Percentiles rank a stretch among this genome's conserved stretches.
phyloP scores from a whole-genome alignment of 2,329 filamentous ascomycete species.

The Pestalotiopsis sp. region DNA sequence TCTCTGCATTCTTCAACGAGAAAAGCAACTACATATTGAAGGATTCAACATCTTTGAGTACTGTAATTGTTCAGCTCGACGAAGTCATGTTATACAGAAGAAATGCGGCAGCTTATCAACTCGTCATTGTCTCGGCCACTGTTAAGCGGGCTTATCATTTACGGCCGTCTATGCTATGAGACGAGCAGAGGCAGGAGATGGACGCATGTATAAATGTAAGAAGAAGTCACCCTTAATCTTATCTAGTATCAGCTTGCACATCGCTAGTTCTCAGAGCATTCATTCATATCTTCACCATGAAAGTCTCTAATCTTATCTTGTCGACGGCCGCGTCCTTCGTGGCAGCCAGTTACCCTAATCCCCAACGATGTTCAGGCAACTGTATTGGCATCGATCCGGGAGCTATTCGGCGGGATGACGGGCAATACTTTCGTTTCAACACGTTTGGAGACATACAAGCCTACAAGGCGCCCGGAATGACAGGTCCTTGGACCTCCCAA shows the following conservation, averaged over 20 bases:
- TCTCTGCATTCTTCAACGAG: neutral
- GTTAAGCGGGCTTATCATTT: neutral
- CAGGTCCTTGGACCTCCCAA: constrained; percentile 43
- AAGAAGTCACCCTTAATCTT: neutral
- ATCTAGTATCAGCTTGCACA: neutral
- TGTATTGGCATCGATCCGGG: constrained; percentile 43
- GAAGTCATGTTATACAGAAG: neutral
- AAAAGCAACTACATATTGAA: neutral
- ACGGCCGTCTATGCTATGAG: neutral
- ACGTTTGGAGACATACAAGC: constrained; percentile 42
- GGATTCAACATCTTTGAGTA: neutral
- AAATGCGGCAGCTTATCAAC: neutral
- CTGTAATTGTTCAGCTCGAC: neutral
- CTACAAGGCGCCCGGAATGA: constrained; percentile 37
- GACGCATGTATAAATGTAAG: neutral
- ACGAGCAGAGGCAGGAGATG: neutral
- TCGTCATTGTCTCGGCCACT: neutral
- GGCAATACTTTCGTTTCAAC: constrained; percentile 45
- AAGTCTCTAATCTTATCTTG: neutral
- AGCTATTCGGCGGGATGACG: constrained; percentile 43
- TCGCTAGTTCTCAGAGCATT: neutral
- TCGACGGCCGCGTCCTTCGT: neutral
- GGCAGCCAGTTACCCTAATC: constrained; percentile 30
- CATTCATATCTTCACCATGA: neutral
- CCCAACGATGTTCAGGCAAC: constrained; percentile 39